Percentiles rank a stretch among this genome's conserved stretches.
Evolutionary conservation across 768 basidiomycete genomes (phyloP).

Genomic region (Boletellus emodensis): DNA sequence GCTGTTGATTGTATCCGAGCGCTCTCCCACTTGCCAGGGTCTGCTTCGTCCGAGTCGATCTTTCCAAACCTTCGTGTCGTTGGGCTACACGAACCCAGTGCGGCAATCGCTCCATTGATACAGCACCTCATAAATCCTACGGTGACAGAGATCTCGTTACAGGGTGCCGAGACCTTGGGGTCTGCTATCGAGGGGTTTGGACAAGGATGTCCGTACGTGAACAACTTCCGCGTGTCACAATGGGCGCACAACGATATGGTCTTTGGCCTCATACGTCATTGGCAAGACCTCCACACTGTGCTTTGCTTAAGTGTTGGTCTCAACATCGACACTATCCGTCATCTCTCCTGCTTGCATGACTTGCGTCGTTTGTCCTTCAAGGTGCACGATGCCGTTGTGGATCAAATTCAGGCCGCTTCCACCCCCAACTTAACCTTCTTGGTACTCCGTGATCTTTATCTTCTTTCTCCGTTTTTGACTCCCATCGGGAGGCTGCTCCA

Average conservation of each 20-base stretch:
- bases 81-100: neutral
- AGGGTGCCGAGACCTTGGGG: neutral
- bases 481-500: neutral
- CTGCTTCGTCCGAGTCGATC: neutral
- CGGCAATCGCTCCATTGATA: slow-evolving; percentile 1
- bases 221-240: neutral
- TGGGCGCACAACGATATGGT: neutral
- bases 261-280: slow-evolving; percentile 4
- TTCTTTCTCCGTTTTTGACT: neutral
- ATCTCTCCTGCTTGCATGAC: slow-evolving; percentile 3
- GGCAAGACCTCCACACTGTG: slow-evolving; percentile 4
- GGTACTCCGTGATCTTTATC: neutral
- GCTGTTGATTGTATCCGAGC: no score
- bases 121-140: slow-evolving; percentile 5
- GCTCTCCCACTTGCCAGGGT: no score
- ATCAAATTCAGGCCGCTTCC: neutral
- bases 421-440: neutral
- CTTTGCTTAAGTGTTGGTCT: neutral
- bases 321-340: neutral
- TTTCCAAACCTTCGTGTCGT: slow-evolving; percentile 11
- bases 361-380: neutral
- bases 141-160: neutral
- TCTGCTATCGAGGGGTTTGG: neutral
- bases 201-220: neutral
- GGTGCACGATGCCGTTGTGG: neutral